Evolutionary conservation across 2,329 filamentous ascomycete species (phyloP), one percentile per base, ranked within the genome.

Genomic region (Esteya vermicola): DNA sequence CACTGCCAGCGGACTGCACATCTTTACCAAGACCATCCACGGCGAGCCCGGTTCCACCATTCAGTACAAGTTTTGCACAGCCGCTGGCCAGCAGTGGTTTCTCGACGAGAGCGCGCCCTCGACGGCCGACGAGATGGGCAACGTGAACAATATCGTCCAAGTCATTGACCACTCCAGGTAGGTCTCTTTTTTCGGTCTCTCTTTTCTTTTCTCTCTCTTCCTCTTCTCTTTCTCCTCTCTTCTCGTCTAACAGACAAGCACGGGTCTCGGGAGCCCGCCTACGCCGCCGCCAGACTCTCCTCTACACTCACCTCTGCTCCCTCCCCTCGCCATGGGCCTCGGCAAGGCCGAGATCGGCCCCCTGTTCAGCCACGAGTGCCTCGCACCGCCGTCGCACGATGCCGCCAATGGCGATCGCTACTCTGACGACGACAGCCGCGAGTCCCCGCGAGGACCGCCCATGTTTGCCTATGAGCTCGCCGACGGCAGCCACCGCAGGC

Each of bases 1-100:
- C 23, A 64, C 68, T 9, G 58, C 64, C 4, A 59, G 68, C 27
- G 70, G 68, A n/a, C 62, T 77, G 40, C 60, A 73, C 43, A 52
- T 67, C 12, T 86, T 82, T 52, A 63, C 57, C 33, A 73, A 73
- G 43, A 57, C 65, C 1, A 63, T 84, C 33, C 54, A 65, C 27
- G 63, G 71, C 8, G 62, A 72, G 16, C 61, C 70, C 19, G 70
- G 70, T 19, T 67, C 71, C 35, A 68, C 73, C 42, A 73, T 84
- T 47, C 75, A 82, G 51, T 88, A 85, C 67, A 86, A 85, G 57
- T 81, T 86, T 49, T 70, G 78, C 23, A 61, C 81, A 27, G 80
- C 79, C 9, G 55, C 65, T 18, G 73, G 72, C 36, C 70, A 82
- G 47, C 82, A 76, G 73, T 84, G 80, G 80, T 63, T 76, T 20